These are phyloP conservation scores for Pleurotus platypus DNA, from an alignment of 768 basidiomycete species.

Conservation along the genomic window DNA sequence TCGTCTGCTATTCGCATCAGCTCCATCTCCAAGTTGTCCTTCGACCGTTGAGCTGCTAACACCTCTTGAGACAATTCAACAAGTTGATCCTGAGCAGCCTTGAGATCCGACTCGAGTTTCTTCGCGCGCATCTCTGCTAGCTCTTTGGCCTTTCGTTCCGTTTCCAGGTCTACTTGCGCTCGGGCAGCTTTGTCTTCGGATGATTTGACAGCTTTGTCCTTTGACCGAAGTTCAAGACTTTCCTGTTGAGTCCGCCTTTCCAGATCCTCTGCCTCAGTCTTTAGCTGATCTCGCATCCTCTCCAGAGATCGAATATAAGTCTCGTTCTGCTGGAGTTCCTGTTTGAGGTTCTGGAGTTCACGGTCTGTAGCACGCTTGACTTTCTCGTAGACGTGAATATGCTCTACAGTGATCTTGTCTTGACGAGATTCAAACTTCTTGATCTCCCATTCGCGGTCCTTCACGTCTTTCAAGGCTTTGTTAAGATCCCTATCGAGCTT, in stretches of 20 bases:
- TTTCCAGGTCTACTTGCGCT: constrained; percentile 58
- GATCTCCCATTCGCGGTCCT: constrained; percentile 80
- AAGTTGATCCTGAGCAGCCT: constrained; percentile 50
- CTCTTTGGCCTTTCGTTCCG: constrained; percentile 64
- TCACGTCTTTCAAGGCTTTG: constrained; percentile 76
- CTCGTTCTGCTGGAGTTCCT: constrained; percentile 70
- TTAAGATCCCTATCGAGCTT: constrained; percentile 80
- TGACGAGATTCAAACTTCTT: constrained; percentile 83
- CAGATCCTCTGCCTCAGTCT: constrained; percentile 81
- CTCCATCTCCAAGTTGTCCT: constrained; percentile 63
- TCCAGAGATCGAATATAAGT: constrained; percentile 84
- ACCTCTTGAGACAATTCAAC: constrained; percentile 55
- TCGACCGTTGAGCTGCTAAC: constrained; percentile 51
- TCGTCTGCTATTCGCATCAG: constrained; percentile 65
- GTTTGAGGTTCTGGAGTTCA: constrained; percentile 78
- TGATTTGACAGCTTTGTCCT: constrained; percentile 61
- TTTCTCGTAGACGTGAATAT: constrained; percentile 93
- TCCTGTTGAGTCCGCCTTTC: constrained; percentile 70
- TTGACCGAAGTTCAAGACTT: constrained; percentile 57
- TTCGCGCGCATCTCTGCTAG: constrained; percentile 59
- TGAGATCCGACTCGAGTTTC: constrained; percentile 60
- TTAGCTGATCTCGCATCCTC: constrained; percentile 70
- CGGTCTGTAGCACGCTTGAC: constrained; percentile 93
- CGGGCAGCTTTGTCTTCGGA: constrained; percentile 60
- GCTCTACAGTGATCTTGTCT: constrained; percentile 98